Evolutionary conservation across 2,329 filamentous ascomycete species (phyloP), one percentile per base, ranked within the genome.

Genomic region (Penicillium rolfsii): DNA sequence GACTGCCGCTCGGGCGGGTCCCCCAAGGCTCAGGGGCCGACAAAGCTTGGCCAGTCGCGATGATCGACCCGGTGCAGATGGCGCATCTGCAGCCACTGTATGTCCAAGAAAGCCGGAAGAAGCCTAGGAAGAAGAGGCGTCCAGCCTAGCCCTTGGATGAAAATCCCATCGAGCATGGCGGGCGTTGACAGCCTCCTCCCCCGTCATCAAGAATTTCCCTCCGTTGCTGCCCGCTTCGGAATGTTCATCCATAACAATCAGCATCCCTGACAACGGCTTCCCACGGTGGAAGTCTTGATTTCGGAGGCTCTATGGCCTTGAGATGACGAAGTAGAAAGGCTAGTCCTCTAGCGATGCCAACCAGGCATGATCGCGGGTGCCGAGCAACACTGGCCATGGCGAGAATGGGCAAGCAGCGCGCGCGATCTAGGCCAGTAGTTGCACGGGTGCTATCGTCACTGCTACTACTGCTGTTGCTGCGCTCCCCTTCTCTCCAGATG

Each of bases 201-300:
- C 28, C 63, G 63, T 69, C 67, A 69, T 64, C 35, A 59, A 50
- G 66, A 67, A 66, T 67, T 35, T 35, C 28, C 22, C 45, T 55
- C 14, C n/a, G 33, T 35, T 48, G 46, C 26, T 28, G 41, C 38
- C 35, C 57, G 60, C 50, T 2, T 22, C 9, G 64, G 67, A 69
- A 69, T 69, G 67, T 63, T 28, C 46, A 62, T 62, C 58, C 67
- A 64, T 67, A 62, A 58, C 67, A 62, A 56, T 36, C 40, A 5
- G 52, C 50, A 26, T 52, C 58, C 63, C 60, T 64, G 62, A 63
- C 66, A 63, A 65, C 55, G 35, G 22, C 11, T 4, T 5, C 16
- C 11, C 24, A 19, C 45, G 11, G 45, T 26, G 45, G 26, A 16
- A 30, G 45, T 30, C 45, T 48, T 30, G 26, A n/a, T 26, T 2